These are phyloP conservation scores for Nakaseomyces nivariensis DNA, from an alignment of 1,139 yeast genomes.

Conservation along the genomic window DNA sequence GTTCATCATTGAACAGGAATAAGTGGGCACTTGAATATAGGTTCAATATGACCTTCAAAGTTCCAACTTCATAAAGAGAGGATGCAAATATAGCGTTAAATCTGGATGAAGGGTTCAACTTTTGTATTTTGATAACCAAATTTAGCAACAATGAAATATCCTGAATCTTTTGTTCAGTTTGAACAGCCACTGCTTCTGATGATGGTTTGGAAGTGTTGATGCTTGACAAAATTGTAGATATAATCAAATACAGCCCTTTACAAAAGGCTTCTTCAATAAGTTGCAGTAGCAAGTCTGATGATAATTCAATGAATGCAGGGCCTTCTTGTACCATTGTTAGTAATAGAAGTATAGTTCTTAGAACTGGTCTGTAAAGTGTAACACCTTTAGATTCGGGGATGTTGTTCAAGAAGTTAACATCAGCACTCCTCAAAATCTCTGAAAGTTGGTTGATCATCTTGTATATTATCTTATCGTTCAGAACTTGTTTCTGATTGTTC, in stretches of 20 bases:
- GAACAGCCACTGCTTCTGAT: constrained; percentile 15
- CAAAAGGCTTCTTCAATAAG: constrained; percentile 52
- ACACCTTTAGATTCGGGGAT: constrained; percentile 32
- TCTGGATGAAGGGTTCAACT: constrained; percentile 40
- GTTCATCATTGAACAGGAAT: constrained; percentile 51
- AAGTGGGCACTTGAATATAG: constrained; percentile 62
- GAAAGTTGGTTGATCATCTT: constrained; percentile 16
- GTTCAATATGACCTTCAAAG: constrained; percentile 52
- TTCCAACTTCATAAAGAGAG: constrained; percentile 47
- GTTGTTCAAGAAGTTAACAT: constrained; percentile 38
- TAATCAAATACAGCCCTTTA: constrained; percentile 45
- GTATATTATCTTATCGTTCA: constrained; percentile 16
- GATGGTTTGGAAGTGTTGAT: constrained; percentile 26
- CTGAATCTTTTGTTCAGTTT: constrained; percentile 40
- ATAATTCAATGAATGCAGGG: constrained; percentile 36
- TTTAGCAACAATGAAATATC: constrained; percentile 59
- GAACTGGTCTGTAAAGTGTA: constrained; percentile 47
- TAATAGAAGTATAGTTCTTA: constrained; percentile 47
- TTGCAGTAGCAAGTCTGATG: constrained; percentile 43
- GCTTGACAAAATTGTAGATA: constrained; percentile 50
- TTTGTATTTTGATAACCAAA: constrained; percentile 48
- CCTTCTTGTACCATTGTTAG: constrained; percentile 38
- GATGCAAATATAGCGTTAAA: constrained; percentile 46
- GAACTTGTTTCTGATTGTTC: constrained; percentile 24
- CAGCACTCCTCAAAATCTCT: constrained; percentile 36